Evolutionary conservation across 177 flowering plant genomes (phyloP).

Genomic region (Tripterygium wilfordii): DNA sequence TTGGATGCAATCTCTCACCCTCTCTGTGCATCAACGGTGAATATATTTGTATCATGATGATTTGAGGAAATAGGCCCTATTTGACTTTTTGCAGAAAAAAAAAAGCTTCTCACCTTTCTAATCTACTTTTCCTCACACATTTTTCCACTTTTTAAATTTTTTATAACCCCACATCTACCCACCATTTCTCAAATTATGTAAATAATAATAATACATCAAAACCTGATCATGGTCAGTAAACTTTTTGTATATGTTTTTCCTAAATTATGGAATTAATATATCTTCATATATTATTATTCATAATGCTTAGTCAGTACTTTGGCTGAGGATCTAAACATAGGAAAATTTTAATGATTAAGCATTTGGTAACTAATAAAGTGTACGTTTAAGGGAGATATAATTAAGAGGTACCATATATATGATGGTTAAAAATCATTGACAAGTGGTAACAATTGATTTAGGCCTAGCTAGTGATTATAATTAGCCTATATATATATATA

Average conservation of each 20-base stretch:
- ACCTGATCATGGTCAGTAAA: too few species aligned
- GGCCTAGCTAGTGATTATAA: too few species aligned
- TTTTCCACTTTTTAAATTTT: background rate
- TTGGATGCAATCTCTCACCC: slow-evolving; percentile 45
- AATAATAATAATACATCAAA: slow-evolving; percentile 19
- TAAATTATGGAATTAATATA: too few species aligned
- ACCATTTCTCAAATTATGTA: slow-evolving; percentile 28
- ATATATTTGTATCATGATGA: slow-evolving; percentile 30
- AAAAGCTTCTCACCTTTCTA: slow-evolving; percentile 41
- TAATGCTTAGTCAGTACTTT: too few species aligned
- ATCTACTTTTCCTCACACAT: slow-evolving; percentile 15
- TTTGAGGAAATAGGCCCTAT: slow-evolving; percentile 27
- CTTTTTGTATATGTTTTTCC: too few species aligned
- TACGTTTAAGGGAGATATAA: slow-evolving; percentile 3
- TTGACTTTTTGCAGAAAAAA: slow-evolving; percentile 39
- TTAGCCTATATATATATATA: too few species aligned
- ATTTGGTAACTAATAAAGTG: slow-evolving; percentile 6
- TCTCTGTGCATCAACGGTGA: slow-evolving; percentile 42
- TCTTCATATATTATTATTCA: too few species aligned
- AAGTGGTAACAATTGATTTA: too few species aligned
- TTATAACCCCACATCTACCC: slow-evolving; percentile 23
- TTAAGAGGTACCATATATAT: background rate
- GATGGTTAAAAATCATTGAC: slow-evolving; percentile 4
- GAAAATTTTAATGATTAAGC: slow-evolving; percentile 12
- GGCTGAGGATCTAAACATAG: slow-evolving; percentile 1